Conservation (phyloP, 345 rosid genomes). For the Eucalyptus paniculata region DNA sequence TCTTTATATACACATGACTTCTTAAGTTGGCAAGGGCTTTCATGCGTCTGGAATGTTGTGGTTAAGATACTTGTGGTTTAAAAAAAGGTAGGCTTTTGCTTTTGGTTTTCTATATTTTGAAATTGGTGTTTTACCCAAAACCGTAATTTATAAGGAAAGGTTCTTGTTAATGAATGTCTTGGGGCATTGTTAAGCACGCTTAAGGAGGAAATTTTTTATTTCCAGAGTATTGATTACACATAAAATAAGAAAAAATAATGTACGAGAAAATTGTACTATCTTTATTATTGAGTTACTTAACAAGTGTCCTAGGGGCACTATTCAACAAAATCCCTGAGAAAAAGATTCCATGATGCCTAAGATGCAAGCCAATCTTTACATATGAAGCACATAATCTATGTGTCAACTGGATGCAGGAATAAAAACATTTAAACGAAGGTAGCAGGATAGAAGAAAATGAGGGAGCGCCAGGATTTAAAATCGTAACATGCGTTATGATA, state of each 20-base stretch:
- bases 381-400: too few species aligned
- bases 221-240: too few species aligned
- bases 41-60: too few species aligned
- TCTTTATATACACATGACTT: too few species aligned
- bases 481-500: too few species aligned
- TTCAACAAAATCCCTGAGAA: not conserved
- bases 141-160: not conserved
- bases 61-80: not conserved
- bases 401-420: too few species aligned
- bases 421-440: too few species aligned
- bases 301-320: not conserved
- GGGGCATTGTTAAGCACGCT: not conserved
- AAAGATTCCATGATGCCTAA: not conserved
- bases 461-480: too few species aligned
- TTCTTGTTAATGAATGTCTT: not conserved
- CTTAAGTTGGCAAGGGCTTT: too few species aligned
- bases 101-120: not conserved
- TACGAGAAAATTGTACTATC: not conserved
- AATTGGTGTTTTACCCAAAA: not conserved
- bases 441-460: too few species aligned
- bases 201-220: not conserved
- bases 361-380: not conserved
- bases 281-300: too few species aligned
- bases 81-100: constrained; percentile 25
- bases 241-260: too few species aligned